Evolutionary conservation across 345 rosid genomes (phyloP), one percentile per base, ranked within the genome.

Genomic region (Litchi chinensis): DNA sequence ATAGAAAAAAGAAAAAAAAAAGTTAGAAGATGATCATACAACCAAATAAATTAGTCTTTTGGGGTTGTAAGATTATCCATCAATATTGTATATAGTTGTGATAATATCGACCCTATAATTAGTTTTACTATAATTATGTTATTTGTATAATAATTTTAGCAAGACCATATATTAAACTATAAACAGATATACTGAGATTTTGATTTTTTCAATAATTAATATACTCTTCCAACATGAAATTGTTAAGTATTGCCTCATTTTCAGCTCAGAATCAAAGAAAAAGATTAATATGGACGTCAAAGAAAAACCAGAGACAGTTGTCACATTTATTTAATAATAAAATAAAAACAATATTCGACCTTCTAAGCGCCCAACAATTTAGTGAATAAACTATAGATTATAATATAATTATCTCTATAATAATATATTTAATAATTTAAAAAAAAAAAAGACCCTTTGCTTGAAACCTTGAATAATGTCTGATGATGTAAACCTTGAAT

Each of bases 161-260:
- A 41, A 41, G 9, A 41, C 44, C 9, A 5, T 5, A 41, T 5
- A 41, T 41, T 6, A 32, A 32, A 32, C 37, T 32, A 32, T 32
- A 32, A 32, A 32, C 3, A 32, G 37, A 32, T 32, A 32, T 32
- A 32, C 4, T 32, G 37, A 32, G 37, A 32, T 32, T 32, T 32
- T 32, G 37, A 32, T 32, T 32, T 32, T 32, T 1, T 32, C 37
- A 32, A 32, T 32, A 32, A 32, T 32, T 32, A 64, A 74, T 74
- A 6, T 40, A 44, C 69, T 41, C 48, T 64, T 74, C 60, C 70
- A 74, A 63, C 60, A 18, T 26, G 60, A 74, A 44, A 46, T 65
- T 65, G 63, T 65, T 65, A n/a, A 65, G 4, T 65, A 56, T 63
- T 75, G 37, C 78, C 63, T 72, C 39, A 72, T 72, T 65, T 48